Base-by-base conservation (phyloP, 1,139 yeast species). In the Barnettozyma hawaiiensis region DNA sequence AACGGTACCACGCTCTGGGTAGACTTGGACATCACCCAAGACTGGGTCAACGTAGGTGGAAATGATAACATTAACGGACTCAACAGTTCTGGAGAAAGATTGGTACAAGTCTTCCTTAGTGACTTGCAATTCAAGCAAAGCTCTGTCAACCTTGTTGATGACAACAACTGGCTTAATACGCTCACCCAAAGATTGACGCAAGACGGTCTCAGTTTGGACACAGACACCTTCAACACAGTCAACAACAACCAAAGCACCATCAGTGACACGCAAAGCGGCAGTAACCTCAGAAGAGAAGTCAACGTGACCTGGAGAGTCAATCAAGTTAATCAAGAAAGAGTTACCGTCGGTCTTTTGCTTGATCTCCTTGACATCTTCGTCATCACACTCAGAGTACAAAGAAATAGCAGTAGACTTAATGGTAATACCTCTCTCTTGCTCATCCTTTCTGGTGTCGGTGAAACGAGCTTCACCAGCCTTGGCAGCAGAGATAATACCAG, bases 251-350 rank as follows among this genome's bases (percentile, higher is more conserved):
- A 92, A 82, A 67, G 98, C 98, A 87, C 98, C 98, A 70, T 92
- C 98, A 61, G 97, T 92, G 65, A 92, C 97, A 81, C 98, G 92
- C 70, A 92, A 83, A 73, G 98, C 98, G 64, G 98, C 97, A 67
- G 98, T 92, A 66, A 92, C 98, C 77, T 92, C 98, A 63, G 98
- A 92, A 55, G 97, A 90, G 92, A 92, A 92, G 78, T 92, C 98
- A 81, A 92, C 97, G 97, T 92, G 98, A 85, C 98, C 98, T 75
- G 98, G 98, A 62, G 98, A 92, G 74, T 92, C 98, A 65, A 92
- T 92, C 82, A 92, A 81, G 86, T 92, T 92, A 63, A 92, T 80
- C 76, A 92, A 85, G 82, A 90, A 92, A 70, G 85, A 80, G 82
- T 77, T 85, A 73, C 97, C 97, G 24, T 69, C 84, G 58, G 96